Evolutionary conservation across 495 filamentous ascomycete species (phyloP).

Genomic region (Aspergillus bridgeri): DNA sequence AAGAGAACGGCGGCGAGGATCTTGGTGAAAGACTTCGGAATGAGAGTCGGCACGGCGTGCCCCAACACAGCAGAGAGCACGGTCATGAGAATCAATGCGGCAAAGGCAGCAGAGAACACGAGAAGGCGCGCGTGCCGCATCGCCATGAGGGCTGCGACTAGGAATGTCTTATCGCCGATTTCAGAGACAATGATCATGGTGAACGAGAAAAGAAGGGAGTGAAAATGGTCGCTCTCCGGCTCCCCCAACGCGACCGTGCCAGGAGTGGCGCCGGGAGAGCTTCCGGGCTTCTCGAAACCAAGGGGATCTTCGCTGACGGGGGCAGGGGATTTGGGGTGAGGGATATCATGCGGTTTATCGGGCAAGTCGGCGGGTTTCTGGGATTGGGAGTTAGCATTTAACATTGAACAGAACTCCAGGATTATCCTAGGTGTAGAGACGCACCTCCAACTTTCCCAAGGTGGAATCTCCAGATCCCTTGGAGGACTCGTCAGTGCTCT

Average conservation of each 20-base stretch:
- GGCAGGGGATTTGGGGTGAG: conserved; percentile 67
- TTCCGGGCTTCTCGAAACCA: conserved; percentile 55
- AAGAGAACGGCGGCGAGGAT: conserved; percentile 83
- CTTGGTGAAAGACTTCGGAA: conserved; percentile 84
- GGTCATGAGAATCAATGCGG: conserved; percentile 89
- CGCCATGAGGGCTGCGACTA: conserved; percentile 96
- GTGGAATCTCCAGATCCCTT: conserved; percentile 31
- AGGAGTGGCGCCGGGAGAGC: conserved; percentile 23
- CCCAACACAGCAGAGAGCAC: conserved; percentile 94
- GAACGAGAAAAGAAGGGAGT: conserved; percentile 88
- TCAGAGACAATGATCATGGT: conserved; percentile 98
- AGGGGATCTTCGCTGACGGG: conserved; percentile 62
- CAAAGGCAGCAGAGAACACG: conserved; percentile 92
- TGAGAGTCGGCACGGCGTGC: conserved; percentile 85
- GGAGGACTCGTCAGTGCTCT: conserved; percentile 33
- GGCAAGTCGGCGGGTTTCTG: conserved; percentile 84
- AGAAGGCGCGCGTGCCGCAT: conserved; percentile 95
- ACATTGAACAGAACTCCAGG: not conserved
- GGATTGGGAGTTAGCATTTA: not conserved
- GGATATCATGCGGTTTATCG: conserved; percentile 73
- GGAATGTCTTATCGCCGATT: conserved; percentile 97
- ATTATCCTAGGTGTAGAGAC: not conserved
- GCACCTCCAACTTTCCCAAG: conserved; percentile 67
- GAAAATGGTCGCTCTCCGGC: conserved; percentile 75
- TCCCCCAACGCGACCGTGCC: conserved; percentile 23